phyloP scores from a whole-genome alignment of 441 rosid species.

The Bocquillonia castaneifolia region DNA sequence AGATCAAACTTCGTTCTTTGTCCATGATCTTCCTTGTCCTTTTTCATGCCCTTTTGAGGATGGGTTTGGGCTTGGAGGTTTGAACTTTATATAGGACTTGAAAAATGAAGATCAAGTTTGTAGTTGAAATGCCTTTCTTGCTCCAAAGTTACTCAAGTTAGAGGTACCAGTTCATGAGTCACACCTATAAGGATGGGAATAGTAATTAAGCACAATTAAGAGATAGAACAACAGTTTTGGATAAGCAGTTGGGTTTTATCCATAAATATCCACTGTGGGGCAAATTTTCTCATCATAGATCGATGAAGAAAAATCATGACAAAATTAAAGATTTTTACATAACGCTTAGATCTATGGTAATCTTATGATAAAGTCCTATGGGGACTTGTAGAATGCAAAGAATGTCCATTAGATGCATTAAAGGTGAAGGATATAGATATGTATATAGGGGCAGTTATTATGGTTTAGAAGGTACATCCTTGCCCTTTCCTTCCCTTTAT shows the following conservation, averaged over 20 bases:
- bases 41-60: neutral
- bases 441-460: neutral
- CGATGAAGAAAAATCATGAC: neutral
- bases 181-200: neutral
- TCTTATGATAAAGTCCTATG: neutral
- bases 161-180: neutral
- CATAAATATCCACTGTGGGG: neutral
- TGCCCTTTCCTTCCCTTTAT: too few species aligned
- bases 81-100: conserved; percentile 2
- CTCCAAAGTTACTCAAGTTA: neutral
- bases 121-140: neutral
- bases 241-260: neutral
- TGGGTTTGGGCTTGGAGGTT: neutral
- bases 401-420: neutral
- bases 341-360: neutral
- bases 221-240: neutral
- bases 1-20: conserved; percentile 6
- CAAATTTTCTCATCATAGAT: neutral
- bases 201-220: neutral
- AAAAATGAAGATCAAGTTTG: conserved; percentile 1
- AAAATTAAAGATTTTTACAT: too few species aligned
- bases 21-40: neutral
- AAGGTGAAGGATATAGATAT: neutral
- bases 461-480: neutral
- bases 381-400: neutral